A percentile compares a stretch with the other conserved stretches of the same genome.
phyloP scores from a whole-genome alignment of 441 rosid genomes.

The Theobroma grandiflorum region DNA sequence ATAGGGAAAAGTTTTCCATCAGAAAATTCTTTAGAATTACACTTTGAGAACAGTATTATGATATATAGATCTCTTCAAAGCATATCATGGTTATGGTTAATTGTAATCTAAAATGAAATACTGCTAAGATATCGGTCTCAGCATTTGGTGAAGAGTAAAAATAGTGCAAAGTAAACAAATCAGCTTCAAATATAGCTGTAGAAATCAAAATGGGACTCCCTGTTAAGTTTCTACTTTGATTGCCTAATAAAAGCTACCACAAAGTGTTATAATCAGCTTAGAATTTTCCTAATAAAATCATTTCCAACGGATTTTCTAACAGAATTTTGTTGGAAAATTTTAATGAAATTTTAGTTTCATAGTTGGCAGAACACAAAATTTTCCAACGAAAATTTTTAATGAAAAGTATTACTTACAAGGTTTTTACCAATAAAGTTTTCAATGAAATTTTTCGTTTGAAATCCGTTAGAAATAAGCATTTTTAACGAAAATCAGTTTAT shows the following conservation, averaged over 20 bases:
- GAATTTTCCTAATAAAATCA: neutral
- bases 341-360: too few relatives aligned
- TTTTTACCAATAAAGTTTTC: too few relatives aligned
- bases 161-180: neutral
- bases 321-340: too few relatives aligned
- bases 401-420: too few relatives aligned
- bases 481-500: too few relatives aligned
- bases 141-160: neutral
- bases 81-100: neutral
- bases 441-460: too few relatives aligned
- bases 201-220: too few relatives aligned
- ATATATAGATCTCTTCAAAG: neutral
- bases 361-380: too few relatives aligned
- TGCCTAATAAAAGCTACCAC: neutral
- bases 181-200: neutral
- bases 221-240: neutral
- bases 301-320: too few relatives aligned
- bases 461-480: too few relatives aligned
- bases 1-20: neutral
- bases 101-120: neutral
- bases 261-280: neutral
- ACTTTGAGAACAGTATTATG: neutral
- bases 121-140: neutral
- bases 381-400: too few relatives aligned
- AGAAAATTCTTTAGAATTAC: slow-evolving; percentile 8